phyloP scores from a whole-genome alignment of 169 alveolate species.

The Eimeria maxima region DNA sequence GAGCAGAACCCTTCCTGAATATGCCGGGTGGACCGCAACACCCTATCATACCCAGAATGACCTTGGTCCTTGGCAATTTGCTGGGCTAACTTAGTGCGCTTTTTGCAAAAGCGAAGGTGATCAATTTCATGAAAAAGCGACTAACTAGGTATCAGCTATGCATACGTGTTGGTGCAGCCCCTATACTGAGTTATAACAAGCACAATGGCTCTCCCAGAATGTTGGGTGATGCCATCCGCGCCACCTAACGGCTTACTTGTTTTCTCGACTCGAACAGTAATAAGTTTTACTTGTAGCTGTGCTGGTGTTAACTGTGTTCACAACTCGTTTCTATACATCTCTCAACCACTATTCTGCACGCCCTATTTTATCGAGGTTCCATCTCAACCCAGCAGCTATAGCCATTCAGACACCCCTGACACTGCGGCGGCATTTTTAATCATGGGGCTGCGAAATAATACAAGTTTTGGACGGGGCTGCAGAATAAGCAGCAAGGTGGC shows the following conservation, averaged over 20 bases:
- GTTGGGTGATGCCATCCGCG: background rate
- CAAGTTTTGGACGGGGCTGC: background rate
- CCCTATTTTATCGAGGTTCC: background rate
- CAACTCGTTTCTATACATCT: background rate
- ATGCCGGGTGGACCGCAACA: slow-evolving; percentile 71
- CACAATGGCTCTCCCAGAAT: background rate
- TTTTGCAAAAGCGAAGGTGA: background rate
- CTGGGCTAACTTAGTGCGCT: slow-evolving; percentile 29
- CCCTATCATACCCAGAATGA: slow-evolving; percentile 40
- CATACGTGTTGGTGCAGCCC: background rate
- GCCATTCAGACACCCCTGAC: background rate
- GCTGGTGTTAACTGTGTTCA: background rate
- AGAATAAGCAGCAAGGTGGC: background rate
- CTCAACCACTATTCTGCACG: background rate
- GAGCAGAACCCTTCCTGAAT: slow-evolving; percentile 75
- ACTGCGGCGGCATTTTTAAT: background rate
- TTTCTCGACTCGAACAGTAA: background rate
- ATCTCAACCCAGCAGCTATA: background rate
- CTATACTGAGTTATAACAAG: background rate
- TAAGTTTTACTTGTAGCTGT: slow-evolving; percentile 5
- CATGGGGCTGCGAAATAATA: background rate
- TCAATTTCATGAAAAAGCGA: background rate
- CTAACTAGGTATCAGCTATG: background rate
- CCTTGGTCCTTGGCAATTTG: slow-evolving; percentile 78
- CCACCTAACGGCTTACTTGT: background rate